Percentiles rank a stretch among this genome's conserved stretches.
phyloP scores from a whole-genome alignment of 1,139 yeast genomes.

The Kurtzmaniella quercitrusa region DNA sequence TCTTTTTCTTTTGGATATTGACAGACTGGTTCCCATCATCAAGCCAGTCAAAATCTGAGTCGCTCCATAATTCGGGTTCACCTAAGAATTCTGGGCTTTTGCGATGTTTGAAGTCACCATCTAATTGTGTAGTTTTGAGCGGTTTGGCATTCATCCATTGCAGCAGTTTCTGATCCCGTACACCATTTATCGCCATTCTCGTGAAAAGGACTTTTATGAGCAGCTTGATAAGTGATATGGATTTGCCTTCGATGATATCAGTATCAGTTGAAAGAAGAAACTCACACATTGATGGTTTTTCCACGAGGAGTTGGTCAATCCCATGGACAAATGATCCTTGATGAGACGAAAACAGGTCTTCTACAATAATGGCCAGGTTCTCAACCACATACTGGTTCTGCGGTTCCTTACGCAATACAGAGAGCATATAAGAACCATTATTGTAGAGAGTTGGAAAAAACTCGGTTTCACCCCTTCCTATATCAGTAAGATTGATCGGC shows the following conservation, averaged over 20 bases:
- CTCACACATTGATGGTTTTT: constrained; percentile 42
- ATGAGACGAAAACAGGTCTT: constrained; percentile 63
- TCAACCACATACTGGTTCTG: constrained; percentile 41
- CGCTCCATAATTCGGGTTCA: background rate
- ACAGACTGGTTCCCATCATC: constrained; percentile 4
- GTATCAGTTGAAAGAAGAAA: constrained; percentile 20
- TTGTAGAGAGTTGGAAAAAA: constrained; percentile 29
- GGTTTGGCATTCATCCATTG: too few species aligned
- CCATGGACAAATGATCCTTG: constrained; percentile 76
- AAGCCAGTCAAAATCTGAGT: constrained; percentile 1
- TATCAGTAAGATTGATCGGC: constrained; percentile 22
- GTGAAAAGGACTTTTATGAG: constrained; percentile 31
- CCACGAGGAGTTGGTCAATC: constrained; percentile 47
- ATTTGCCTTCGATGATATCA: constrained; percentile 15
- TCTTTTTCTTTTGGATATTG: constrained; percentile 11
- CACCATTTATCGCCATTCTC: constrained; percentile 6
- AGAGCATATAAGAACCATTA: constrained; percentile 19
- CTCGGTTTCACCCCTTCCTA: constrained; percentile 14
- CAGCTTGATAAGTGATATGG: constrained; percentile 23
- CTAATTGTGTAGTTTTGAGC: too few species aligned
- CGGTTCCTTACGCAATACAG: constrained; percentile 26
- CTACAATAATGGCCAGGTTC: constrained; percentile 49
- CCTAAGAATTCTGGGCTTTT: background rate
- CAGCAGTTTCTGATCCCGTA: background rate
- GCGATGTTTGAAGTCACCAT: too few species aligned